Evolutionary conservation across 768 basidiomycete species (phyloP).

Genomic region (Suillus weaverae): DNA sequence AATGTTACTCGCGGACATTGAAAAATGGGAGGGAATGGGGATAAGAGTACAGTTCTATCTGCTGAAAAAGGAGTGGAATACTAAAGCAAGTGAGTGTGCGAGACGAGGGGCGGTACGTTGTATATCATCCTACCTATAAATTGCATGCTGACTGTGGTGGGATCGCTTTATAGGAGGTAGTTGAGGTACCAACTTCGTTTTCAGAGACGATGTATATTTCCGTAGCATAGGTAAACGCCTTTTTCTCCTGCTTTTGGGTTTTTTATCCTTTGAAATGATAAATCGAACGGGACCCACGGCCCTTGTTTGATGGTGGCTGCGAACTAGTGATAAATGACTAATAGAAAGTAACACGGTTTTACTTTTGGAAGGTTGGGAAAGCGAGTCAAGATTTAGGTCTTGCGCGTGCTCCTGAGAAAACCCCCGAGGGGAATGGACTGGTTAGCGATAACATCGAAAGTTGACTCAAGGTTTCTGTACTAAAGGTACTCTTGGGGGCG

Average conservation of each 20-base stretch:
- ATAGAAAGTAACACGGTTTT: background rate
- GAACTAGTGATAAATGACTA: background rate
- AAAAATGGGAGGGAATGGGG: conserved; percentile 8
- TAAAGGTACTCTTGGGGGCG: background rate
- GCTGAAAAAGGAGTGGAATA: conserved; percentile 10
- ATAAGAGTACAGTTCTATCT: conserved; percentile 8
- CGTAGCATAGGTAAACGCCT: background rate
- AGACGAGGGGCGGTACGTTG: conserved; percentile 5
- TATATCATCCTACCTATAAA: background rate
- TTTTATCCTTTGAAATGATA: background rate
- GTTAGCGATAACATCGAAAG: background rate
- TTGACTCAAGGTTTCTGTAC: background rate
- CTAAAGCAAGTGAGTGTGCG: conserved; percentile 3
- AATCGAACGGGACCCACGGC: background rate
- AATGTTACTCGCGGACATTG: conserved; percentile 9
- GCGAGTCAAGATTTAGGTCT: background rate
- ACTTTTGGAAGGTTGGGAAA: background rate
- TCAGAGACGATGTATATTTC: background rate
- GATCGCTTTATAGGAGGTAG: background rate
- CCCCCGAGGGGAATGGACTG: background rate
- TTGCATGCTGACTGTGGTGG: background rate
- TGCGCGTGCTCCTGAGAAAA: background rate
- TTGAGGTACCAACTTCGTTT: background rate
- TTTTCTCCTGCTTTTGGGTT: background rate
- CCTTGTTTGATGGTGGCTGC: background rate